Base-by-base conservation (phyloP, 2,329 filamentous ascomycete genomes). In the Hypoxylon sp. region DNA sequence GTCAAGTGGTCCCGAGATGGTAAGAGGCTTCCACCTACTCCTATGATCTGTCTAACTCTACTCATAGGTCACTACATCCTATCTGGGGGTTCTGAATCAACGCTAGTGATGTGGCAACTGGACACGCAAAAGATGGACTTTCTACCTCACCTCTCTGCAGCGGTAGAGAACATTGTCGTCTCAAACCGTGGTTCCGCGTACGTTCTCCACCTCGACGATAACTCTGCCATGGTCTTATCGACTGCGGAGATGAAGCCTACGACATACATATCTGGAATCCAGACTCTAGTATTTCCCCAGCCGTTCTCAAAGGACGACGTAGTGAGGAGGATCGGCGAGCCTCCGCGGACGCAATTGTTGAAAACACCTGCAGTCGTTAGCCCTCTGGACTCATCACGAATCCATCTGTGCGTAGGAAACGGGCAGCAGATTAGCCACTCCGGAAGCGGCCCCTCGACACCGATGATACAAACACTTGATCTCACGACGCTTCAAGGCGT, bases 1-100 rank as follows among this genome's bases (percentile, higher is more conserved):
- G 81, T 97, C 55, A 96, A 95, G 74, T 98, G 93, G 90, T 97
- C 95, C 11, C 81, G 82, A 65, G 95, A 99, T 81, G 93, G 94
- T 91, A 82, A 71, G 81, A 29, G 18, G 65, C 10, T 43, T 60
- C 61, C 31, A 46, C 24, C 11, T 20, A 41, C 60, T 6, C 18
- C 13, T 43, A 11, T 38, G 17, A n/a, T 50, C 11, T 27, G 7
- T 41, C 67, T 70, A 60, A 71, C 54, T 31, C 20, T 18, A 26
- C 1, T 35, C 17, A 5, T 65, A 95, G 91, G 91, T 47, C 92
- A 97, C 71, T 99, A 99, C 73, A 77, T 99, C 57, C 88, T 99
- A 48, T 98, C 95, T 54, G 95, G 95, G 70, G 95, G 95, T 26
- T 86, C 87, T 18, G 95, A 99, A 75, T 93, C 92, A 6, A 90